Conservation (phyloP, 345 rosid species). For the Lepidium africanum region DNA sequence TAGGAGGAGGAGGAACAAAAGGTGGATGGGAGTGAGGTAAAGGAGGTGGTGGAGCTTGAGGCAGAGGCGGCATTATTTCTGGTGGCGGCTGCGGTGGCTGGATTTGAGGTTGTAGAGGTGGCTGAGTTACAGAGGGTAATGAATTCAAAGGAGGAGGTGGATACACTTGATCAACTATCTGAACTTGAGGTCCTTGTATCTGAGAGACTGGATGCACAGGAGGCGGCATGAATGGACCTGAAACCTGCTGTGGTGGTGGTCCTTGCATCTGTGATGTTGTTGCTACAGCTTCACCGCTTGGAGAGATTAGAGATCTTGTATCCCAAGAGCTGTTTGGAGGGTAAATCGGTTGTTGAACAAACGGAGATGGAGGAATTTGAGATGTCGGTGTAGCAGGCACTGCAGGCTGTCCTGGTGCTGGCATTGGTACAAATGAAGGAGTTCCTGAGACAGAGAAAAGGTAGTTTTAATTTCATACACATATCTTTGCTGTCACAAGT, state of each 20-base stretch:
- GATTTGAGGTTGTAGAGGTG: constrained; percentile 35
- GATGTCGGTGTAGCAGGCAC: constrained; percentile 55
- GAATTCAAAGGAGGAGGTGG: constrained; percentile 37
- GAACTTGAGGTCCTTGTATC: constrained; percentile 55
- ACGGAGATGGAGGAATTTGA: constrained; percentile 65
- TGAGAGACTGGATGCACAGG: constrained; percentile 73
- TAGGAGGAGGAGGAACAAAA: constrained; percentile 69
- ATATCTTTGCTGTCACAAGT: neutral
- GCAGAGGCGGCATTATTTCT: constrained; percentile 37
- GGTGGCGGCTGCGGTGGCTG: constrained; percentile 38
- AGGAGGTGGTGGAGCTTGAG: constrained; percentile 56
- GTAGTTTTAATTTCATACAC: constrained; percentile 32
- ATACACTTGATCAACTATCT: constrained; percentile 56
- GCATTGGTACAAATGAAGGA: constrained; percentile 44
- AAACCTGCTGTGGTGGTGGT: constrained; percentile 24
- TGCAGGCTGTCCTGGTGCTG: constrained; percentile 47
- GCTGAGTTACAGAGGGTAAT: constrained; percentile 21
- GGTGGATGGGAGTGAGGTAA: constrained; percentile 74
- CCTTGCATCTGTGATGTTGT: constrained; percentile 29
- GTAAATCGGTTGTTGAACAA: constrained; percentile 55
- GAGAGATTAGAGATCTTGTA: constrained; percentile 47
- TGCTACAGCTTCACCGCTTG: constrained; percentile 44
- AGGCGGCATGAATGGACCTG: constrained; percentile 67
- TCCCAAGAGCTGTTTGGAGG: constrained; percentile 75
- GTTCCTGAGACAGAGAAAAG: constrained; percentile 39